Percentiles rank a stretch among this genome's conserved stretches.
These are phyloP conservation scores for Pestalotiopsis sp. DNA, from an alignment of 2,329 filamentous ascomycete species.

Conservation along the genomic window DNA sequence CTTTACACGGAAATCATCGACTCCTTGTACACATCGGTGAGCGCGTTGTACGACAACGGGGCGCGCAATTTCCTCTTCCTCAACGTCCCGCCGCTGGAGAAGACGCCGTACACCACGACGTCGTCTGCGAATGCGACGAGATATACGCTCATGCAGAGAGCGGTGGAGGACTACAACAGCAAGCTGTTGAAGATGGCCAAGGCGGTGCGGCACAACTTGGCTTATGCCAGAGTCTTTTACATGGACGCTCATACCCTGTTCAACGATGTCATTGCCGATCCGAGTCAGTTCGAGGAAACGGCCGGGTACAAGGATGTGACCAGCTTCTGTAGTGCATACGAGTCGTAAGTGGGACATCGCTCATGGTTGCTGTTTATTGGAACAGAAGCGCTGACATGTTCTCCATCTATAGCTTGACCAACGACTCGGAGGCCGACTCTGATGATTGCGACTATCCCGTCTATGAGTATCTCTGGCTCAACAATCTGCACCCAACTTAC, in stretches of 20 bases:
- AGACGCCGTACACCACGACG: conserved; percentile 49
- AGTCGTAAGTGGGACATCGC: conserved; percentile 44
- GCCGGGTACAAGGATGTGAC: conserved; percentile 57
- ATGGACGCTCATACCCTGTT: conserved; percentile 59
- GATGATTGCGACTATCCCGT: conserved; percentile 55
- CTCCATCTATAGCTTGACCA: conserved; percentile 42
- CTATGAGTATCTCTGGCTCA: conserved; percentile 68
- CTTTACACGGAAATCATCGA: conserved; percentile 13
- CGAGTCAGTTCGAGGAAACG: conserved; percentile 51
- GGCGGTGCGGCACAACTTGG: conserved; percentile 23
- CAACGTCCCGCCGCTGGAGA: conserved; percentile 61
- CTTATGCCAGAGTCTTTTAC: conserved; percentile 50
- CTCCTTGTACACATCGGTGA: conserved; percentile 28
- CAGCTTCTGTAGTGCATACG: conserved; percentile 55
- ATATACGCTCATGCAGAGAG: neutral
- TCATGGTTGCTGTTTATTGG: neutral
- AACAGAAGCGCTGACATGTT: conserved; percentile 17
- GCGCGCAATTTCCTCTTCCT: conserved; percentile 62
- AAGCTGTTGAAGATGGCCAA: neutral
- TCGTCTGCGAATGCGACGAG: neutral
- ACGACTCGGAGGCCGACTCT: conserved; percentile 40
- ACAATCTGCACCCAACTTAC: conserved; percentile 65
- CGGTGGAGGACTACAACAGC: neutral
- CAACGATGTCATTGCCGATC: conserved; percentile 53
- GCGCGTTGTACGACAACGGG: conserved; percentile 53